Evolutionary conservation across 345 rosid genomes (phyloP), one percentile per base, ranked within the genome.

Genomic region (Clarkia xantiana): DNA sequence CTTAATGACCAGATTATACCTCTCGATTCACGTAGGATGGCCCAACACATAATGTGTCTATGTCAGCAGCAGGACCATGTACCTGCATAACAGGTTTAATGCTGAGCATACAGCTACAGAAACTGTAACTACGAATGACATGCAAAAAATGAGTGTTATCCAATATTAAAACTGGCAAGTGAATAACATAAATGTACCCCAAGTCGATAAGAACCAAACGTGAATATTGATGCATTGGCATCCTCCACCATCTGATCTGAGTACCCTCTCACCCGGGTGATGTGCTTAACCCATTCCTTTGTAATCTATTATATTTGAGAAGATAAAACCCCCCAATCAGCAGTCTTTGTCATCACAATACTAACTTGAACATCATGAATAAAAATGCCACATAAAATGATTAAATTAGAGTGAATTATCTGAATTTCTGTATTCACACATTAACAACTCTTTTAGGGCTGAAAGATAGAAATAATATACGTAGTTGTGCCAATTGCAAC

Each of bases 1-100:
- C 11, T 29, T 38, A 13, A 40, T 6, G 15, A 11, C 22, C 40
- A 14, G 40, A 40, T 49, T 15, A 8, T 23, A 86, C 95, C 81
- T 86, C 96, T 47, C 94, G 82, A 38, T 70, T 81, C 59, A 86
- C 83, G 59, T 91, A 91, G 42, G 93, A 83, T 48, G 96, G 98
- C 60, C 98, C 98, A 57, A 91, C 81, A 70, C 98, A 91, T 62
- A 91, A 58, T 13, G 89, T 76, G 59, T 91, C 98, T 44, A 91
- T 75, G 64, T 86, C 96, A 45, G 93, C 84, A 57, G 93, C 89
- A 62, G 96, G 94, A 22, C 96, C 93, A 66, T 91, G 96, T 45
- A 82, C 96, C 96, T 86, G 65, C 51, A 41, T 11, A 54, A 42
- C 11, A 48, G 6, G 34, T 42, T 29, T 29, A 29, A 5, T 7